Conservation (phyloP, 768 basidiomycete genomes). For the Rhizopogon vulgaris region DNA sequence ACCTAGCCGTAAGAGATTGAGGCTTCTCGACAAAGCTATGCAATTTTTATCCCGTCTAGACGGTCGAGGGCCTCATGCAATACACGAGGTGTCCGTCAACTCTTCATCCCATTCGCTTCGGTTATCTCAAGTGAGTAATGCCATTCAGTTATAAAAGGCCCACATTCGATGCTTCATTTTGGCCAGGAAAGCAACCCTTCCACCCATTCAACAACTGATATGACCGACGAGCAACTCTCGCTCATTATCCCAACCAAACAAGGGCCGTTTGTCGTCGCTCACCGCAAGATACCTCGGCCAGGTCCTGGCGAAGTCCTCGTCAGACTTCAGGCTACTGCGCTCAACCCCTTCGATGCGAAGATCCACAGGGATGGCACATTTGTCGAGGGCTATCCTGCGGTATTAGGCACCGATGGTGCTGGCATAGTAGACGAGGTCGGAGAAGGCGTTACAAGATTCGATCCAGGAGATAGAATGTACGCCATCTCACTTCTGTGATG, state of each 20-base stretch:
- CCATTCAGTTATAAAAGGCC: slow-evolving; percentile 23
- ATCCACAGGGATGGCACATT: slow-evolving; percentile 35
- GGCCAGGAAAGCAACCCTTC: slow-evolving; percentile 12
- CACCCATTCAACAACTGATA: slow-evolving; percentile 6
- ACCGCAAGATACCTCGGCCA: slow-evolving; percentile 33
- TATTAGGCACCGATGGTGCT: slow-evolving; percentile 45
- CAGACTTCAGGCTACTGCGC: slow-evolving; percentile 38
- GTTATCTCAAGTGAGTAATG: slow-evolving; percentile 19
- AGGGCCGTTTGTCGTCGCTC: slow-evolving; percentile 28
- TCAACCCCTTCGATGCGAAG: slow-evolving; percentile 53
- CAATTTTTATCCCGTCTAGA: slow-evolving; percentile 1
- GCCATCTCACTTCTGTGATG: slow-evolving; percentile 12
- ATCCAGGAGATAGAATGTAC: slow-evolving; percentile 50
- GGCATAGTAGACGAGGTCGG: slow-evolving; percentile 49
- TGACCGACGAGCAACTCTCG: slow-evolving; percentile 23
- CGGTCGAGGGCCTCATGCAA: neutral
- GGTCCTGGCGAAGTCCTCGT: slow-evolving; percentile 44
- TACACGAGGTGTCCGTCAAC: slow-evolving; percentile 20
- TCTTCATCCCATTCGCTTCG: neutral
- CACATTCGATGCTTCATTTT: slow-evolving; percentile 12
- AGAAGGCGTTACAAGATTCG: slow-evolving; percentile 42
- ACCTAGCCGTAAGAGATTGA: neutral
- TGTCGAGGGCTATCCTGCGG: slow-evolving; percentile 36
- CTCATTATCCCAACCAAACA: slow-evolving; percentile 27
- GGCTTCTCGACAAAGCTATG: neutral